These are phyloP conservation scores for Passiflora organensis DNA, from an alignment of 345 rosid species.

Conservation along the genomic window DNA sequence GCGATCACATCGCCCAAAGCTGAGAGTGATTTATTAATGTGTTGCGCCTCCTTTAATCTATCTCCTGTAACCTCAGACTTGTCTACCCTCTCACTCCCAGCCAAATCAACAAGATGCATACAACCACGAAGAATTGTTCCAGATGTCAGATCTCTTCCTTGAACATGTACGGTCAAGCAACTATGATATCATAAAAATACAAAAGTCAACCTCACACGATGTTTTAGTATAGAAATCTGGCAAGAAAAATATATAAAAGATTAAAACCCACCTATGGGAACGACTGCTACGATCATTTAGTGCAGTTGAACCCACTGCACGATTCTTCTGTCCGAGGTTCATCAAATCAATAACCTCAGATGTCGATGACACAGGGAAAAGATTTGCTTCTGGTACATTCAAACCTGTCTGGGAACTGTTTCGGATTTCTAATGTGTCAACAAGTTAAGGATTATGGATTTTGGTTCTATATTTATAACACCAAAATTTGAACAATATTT, in stretches of 20 bases:
- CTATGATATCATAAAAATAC: slow-evolving; percentile 38
- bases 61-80: slow-evolving; percentile 94
- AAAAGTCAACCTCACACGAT: slow-evolving; percentile 1
- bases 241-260: slow-evolving; percentile 9
- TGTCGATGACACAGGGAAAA: slow-evolving; percentile 77
- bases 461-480: neutral
- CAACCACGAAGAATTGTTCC: slow-evolving; percentile 79
- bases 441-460: slow-evolving; percentile 37
- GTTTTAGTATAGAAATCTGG: slow-evolving; percentile 2
- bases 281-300: slow-evolving; percentile 97
- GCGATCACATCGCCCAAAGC: slow-evolving; percentile 97
- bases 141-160: slow-evolving; percentile 83
- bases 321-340: slow-evolving; percentile 86
- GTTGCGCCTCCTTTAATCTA: slow-evolving; percentile 91
- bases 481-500: neutral
- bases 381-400: slow-evolving; percentile 90
- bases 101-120: slow-evolving; percentile 96
- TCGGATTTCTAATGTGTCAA: slow-evolving; percentile 78
- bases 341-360: slow-evolving; percentile 81
- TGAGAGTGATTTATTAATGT: slow-evolving; percentile 87
- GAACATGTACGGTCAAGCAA: slow-evolving; percentile 96
- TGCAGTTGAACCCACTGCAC: slow-evolving; percentile 93
- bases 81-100: slow-evolving; percentile 95
- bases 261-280: slow-evolving; percentile 67
- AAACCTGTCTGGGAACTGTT: slow-evolving; percentile 89